Evolutionary conservation across 192 early-diverging fungal genomes (phyloP).

Genomic region (Umbelopsis vinacea): DNA sequence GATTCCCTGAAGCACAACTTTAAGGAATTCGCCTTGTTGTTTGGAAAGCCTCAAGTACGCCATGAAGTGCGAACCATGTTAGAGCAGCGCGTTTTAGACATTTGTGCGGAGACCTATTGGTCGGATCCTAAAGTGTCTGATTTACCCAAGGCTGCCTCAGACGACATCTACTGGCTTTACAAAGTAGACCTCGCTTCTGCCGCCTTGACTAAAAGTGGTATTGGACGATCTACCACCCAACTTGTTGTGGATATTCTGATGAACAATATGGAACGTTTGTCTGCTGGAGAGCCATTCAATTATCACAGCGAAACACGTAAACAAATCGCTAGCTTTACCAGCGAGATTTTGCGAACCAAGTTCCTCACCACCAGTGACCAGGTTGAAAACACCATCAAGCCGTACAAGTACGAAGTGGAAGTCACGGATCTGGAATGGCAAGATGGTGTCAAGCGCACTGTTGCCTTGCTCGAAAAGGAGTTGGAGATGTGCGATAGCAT

Average conservation of each 20-base stretch:
- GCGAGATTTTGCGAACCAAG: conserved; percentile 84
- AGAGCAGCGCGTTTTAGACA: conserved; percentile 87
- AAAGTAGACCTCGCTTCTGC: conserved; percentile 84
- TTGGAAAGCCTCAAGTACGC: conserved; percentile 93
- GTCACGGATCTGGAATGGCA: conserved; percentile 90
- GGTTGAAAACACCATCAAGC: conserved; percentile 99
- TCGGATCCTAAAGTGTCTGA: conserved; percentile 71
- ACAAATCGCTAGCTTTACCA: conserved; percentile 82
- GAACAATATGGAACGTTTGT: conserved; percentile 78
- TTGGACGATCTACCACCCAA: conserved; percentile 91
- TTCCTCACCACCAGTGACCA: conserved; percentile 92
- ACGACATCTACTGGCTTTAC: conserved; percentile 82
- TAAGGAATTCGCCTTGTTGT: conserved; percentile 89
- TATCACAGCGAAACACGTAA: conserved; percentile 82
- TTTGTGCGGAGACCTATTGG: conserved; percentile 94
- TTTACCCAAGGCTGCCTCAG: conserved; percentile 63
- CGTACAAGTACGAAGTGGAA: conserved; percentile 98
- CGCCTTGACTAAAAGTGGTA: conserved; percentile 90
- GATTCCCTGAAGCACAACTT: conserved; percentile 93
- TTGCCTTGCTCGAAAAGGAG: conserved; percentile 76
- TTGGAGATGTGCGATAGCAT: conserved; percentile 76
- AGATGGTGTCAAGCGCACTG: conserved; percentile 84
- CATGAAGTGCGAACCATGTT: conserved; percentile 91
- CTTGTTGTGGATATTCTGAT: conserved; percentile 88
- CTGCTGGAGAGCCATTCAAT: conserved; percentile 82